Evolutionary conservation across 2,329 filamentous ascomycete genomes (phyloP), one percentile per base, ranked within the genome.

Genomic region (Macrophomina phaseolina): DNA sequence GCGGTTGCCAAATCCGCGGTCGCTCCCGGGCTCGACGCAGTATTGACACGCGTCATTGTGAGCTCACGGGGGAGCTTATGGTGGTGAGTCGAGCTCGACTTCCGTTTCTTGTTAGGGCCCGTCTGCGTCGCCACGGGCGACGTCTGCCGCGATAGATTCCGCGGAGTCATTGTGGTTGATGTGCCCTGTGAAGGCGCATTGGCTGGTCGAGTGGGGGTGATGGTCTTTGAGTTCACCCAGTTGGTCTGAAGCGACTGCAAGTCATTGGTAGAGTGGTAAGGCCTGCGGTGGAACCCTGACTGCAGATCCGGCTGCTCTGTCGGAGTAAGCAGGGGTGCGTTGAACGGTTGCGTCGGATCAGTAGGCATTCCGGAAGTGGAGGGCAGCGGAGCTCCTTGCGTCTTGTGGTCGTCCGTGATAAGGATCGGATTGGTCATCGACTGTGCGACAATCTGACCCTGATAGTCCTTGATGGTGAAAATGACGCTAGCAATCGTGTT

Each of bases 391-490:
- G 34, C 65, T 42, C 55, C 77, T 72, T 92, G 91, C 7, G 93
- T 97, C 81, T 97, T 97, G 81, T 97, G 94, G 74, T 97, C 94
- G 76, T 97, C 94, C 0, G 94, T 97, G 70, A 97, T 97, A 87
- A 97, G 93, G 70, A 97, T 96, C 0, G 93, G 91, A 65, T 90
- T 89, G 1, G 93, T 95, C 72, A 97, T 91, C 61, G 89, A 88
- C 79, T 97, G 94, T 11, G 92, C 91, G 60, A 97, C 81, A 42
- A 96, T 82, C 49, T 89, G 88, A 72, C 89, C 91, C 70, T 87
- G 81, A 74, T 87, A 88, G 78, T 97, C 92, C 75, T 94, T 96
- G 73, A 97, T 84, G 0, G 93, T 97, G 78, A 97, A 95, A 69
- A 97, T 96, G 71, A 97, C 92, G 73, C 82, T 83, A 69, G 55